These are phyloP conservation scores for Cucurbita ficifolia DNA, from an alignment of 306 rosid genomes.

Conservation along the genomic window DNA sequence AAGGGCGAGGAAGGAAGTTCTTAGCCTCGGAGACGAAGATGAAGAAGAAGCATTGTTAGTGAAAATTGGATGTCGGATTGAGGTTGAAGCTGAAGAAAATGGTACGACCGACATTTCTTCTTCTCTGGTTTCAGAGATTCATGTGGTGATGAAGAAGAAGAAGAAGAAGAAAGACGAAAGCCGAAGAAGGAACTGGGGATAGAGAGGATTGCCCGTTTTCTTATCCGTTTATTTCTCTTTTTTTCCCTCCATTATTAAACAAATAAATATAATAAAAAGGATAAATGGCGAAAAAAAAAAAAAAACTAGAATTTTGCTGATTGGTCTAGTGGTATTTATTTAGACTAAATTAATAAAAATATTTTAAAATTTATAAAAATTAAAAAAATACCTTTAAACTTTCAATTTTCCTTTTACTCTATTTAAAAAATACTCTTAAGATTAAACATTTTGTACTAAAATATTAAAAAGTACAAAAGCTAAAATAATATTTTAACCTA, in stretches of 20 bases:
- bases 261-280: neutral
- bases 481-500: no score
- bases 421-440: no score
- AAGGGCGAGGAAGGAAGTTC: constrained; percentile 12
- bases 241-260: neutral
- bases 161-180: neutral
- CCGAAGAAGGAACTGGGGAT: neutral
- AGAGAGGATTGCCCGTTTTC: neutral
- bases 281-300: neutral
- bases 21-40: neutral
- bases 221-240: neutral
- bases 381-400: no score
- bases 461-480: no score
- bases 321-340: no score
- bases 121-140: neutral
- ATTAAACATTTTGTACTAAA: no score
- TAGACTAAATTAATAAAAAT: no score
- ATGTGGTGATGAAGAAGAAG: neutral
- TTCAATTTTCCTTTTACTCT: no score
- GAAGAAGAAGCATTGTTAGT: constrained; percentile 1
- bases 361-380: no score
- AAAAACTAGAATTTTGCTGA: no score
- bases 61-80: neutral
- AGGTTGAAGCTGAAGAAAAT: constrained; percentile 6
- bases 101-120: constrained; percentile 13